These are phyloP conservation scores for Leccinum glutinopallens DNA, from an alignment of 1,284 basidiomycete genomes.

Conservation along the genomic window DNA sequence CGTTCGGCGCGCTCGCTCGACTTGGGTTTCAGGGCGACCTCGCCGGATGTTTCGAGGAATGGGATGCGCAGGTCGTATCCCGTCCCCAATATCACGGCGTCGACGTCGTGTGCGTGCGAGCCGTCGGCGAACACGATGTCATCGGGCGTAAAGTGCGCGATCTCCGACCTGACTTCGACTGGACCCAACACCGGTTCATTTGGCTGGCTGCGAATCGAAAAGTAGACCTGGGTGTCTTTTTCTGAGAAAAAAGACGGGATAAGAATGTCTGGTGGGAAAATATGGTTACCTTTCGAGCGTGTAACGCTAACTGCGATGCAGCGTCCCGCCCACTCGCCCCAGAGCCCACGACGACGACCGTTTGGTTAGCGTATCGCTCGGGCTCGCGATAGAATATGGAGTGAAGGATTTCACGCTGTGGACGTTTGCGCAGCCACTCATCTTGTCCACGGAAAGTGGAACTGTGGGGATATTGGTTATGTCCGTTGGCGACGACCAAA, in stretches of 20 bases:
- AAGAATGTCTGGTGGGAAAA: neutral
- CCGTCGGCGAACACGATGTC: slow-evolving; percentile 51
- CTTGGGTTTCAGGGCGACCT: slow-evolving; percentile 30
- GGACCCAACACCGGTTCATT: slow-evolving; percentile 32
- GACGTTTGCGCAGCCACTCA: slow-evolving; percentile 44
- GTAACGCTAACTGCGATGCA: slow-evolving; percentile 42
- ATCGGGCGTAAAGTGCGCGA: slow-evolving; percentile 48
- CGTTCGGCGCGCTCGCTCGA: slow-evolving; percentile 28
- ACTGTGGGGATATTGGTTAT: slow-evolving; percentile 48
- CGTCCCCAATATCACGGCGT: slow-evolving; percentile 53
- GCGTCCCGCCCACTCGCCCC: slow-evolving; percentile 54
- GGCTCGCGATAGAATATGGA: slow-evolving; percentile 58
- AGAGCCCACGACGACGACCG: slow-evolving; percentile 54
- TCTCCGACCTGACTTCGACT: slow-evolving; percentile 43
- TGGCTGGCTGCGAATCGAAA: slow-evolving; percentile 40
- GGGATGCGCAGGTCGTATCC: slow-evolving; percentile 57
- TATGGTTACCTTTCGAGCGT: slow-evolving; percentile 44
- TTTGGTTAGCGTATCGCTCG: slow-evolving; percentile 43
- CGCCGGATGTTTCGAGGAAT: slow-evolving; percentile 47
- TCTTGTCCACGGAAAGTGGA: slow-evolving; percentile 49
- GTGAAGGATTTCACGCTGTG: slow-evolving; percentile 46
- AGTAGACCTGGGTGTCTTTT: slow-evolving; percentile 40
- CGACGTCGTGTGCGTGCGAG: slow-evolving; percentile 41
- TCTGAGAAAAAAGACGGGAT: neutral
- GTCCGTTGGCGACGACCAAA: slow-evolving; percentile 55